Evolutionary conservation across 768 basidiomycete genomes (phyloP).

Genomic region (Trametes meyenii): DNA sequence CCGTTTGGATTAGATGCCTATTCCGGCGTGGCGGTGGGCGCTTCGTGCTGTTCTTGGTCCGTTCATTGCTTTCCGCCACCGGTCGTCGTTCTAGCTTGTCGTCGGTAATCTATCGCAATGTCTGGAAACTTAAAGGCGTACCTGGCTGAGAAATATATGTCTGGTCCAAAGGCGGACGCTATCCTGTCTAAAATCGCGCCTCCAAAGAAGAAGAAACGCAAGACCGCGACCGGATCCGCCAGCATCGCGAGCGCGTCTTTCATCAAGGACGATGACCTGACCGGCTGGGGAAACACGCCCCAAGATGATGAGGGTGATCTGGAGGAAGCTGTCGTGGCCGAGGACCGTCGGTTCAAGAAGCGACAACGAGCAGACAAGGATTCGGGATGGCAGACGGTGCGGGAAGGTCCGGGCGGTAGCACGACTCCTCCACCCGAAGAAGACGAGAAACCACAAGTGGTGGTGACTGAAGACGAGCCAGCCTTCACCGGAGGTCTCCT

Average conservation of each 20-base stretch:
- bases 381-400: conserved; percentile 71
- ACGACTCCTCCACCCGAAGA: conserved; percentile 54
- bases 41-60: not conserved
- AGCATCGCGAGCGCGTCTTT: conserved; percentile 38
- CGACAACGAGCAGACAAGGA: conserved; percentile 54
- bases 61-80: not conserved
- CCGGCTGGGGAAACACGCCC: conserved; percentile 56
- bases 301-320: conserved; percentile 62
- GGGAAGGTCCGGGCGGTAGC: conserved; percentile 48
- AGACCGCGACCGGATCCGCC: conserved; percentile 38
- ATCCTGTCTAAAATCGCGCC: conserved; percentile 72
- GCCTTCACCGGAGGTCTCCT: conserved; percentile 77
- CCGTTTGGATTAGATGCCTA: not conserved
- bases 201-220: conserved; percentile 79
- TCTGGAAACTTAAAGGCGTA: conserved; percentile 66
- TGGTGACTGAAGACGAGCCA: conserved; percentile 46
- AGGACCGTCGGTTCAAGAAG: conserved; percentile 79
- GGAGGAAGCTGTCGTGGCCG: conserved; percentile 67
- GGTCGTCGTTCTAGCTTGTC: not conserved
- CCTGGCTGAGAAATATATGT: conserved; percentile 92
- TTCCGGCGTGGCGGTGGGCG: not conserved
- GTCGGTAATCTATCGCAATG: not conserved
- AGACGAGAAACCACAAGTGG: conserved; percentile 70
- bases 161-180: conserved; percentile 93
- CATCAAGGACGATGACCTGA: conserved; percentile 66